Evolutionary conservation across 371 early-diverging fungal species (phyloP), one percentile per base, ranked within the genome.

Genomic region (Phascolomyces articulosus): DNA sequence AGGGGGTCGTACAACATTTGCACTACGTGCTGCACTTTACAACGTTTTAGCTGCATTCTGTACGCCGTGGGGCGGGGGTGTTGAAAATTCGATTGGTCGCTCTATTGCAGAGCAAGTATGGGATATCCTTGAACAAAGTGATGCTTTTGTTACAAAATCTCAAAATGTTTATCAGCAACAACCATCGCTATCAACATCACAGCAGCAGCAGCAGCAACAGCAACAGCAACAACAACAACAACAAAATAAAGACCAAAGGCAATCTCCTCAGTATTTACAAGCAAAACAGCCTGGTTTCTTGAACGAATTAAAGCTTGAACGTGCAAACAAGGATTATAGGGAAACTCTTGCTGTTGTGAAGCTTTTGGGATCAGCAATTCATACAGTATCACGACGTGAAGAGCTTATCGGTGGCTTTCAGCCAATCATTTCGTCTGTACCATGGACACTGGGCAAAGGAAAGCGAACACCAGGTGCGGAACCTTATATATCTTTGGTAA

Each of bases 331-430:
- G 62, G 84, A 87, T 0, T 98, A 92, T 68, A 90, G 93, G 0
- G 93, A 95, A 73, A 96, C 95, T 0, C 67, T 90, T 11, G 90
- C 96, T 1, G 91, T 95, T 64, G 69, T 95, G 11, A 75, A 84
- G 9, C 81, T 97, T 2, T 70, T 98, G 24, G 83, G 82, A 8
- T 72, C 87, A n/a, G 82, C 95, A 13, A 85, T 92, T 27, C 91
- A 93, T 51, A 72, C 81, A 8, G 80, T 89, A 68, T 60, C 73
- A 23, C 70, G 73, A 27, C 62, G 67, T 51, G 62, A 71, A 55
- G 65, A 77, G 61, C 60, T 86, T 59, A 53, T 77, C 20, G 40
- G 66, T 62, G 77, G 84, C 24, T 75, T 79, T 65, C 38, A 64
- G 53, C 44, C 73, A 29, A 31, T 67, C 27, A 77, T 82, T 2